phyloP scores from a whole-genome alignment of 805 yeast species.

The Suhomyces sp. region DNA sequence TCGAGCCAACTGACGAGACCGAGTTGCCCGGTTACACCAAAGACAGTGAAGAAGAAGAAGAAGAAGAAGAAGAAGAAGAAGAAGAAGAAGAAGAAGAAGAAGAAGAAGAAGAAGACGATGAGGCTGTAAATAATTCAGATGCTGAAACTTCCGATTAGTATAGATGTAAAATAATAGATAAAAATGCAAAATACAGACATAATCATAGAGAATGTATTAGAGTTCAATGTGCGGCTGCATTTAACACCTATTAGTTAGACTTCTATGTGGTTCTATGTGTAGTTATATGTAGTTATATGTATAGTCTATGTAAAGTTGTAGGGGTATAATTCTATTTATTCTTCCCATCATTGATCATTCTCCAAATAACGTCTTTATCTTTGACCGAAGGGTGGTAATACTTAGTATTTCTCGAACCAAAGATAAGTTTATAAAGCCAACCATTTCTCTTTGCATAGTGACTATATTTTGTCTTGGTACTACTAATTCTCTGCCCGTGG shows the following conservation, averaged over 20 bases:
- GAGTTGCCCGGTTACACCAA: conserved; percentile 18
- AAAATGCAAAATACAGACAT: neutral
- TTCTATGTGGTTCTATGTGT: too few relatives aligned
- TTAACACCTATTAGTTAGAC: too few relatives aligned
- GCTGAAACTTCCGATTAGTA: conserved; percentile 12
- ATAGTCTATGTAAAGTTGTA: neutral
- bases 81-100: conserved; percentile 22
- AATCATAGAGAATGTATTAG: too few relatives aligned
- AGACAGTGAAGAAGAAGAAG: conserved; percentile 19
- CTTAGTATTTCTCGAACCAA: conserved; percentile 24
- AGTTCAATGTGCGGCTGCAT: too few relatives aligned
- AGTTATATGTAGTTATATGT: neutral
- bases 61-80: conserved; percentile 22
- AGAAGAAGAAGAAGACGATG: conserved; percentile 20
- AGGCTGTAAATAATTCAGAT: conserved; percentile 21
- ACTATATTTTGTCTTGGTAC: neutral
- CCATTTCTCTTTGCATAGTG: conserved; percentile 8
- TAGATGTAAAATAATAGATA: neutral
- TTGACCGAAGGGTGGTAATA: conserved; percentile 32
- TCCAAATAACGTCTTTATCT: conserved; percentile 41
- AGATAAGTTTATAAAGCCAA: conserved; percentile 22
- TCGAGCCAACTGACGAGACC: conserved; percentile 15
- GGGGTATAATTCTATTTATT: neutral
- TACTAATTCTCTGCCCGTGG: conserved; percentile 11
- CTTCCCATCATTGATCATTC: conserved; percentile 42